Base-by-base conservation (phyloP, 192 early-diverging fungal species). In the Linnemannia zychae region DNA sequence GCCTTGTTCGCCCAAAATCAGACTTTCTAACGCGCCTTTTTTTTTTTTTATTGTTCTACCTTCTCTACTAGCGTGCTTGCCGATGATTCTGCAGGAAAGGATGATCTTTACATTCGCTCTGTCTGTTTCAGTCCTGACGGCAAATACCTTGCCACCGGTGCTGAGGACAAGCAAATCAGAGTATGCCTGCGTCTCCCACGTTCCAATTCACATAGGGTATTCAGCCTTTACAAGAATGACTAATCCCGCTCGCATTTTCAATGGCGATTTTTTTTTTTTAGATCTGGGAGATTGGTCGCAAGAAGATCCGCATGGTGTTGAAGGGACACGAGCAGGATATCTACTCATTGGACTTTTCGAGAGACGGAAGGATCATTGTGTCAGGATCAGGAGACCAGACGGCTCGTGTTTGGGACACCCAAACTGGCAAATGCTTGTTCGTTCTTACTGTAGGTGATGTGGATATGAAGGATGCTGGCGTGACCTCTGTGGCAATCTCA, bases 41-140 rank as follows among this genome's bases (percentile, higher is more conserved):
- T 44, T 9, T 44, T 44, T 44, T 44, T 44, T 44, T 44, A 44
- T 44, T 9, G n/a, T n/a, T n/a, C n/a, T n/a, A 44, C 9, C 40
- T 33, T 66, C 65, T 71, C 7, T 17, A n/a, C 44, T 81, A 97
- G 93, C 77, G 92, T 94, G 37, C 88, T 98, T 66, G 88, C 91
- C 9, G 97, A 97, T 87, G 94, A 96, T 52, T 91, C 84, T 48
- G 92, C 91, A 33, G 91, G 92, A 87, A 92, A 93, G 72, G 91
- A 92, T 72, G 98, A 99, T 88, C 90, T 99, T 49, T 99, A 99
- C 77, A 97, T 99, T 83, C 94, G 98, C 33, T 96, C 94, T 17
- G 97, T 99, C 34, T 96, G 95, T 87, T 99, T 99, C 82, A 96
- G 95, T 81, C 97, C 98, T 20, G 97, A 98, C 76, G 94, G 94